Evolutionary conservation across 495 filamentous ascomycete genomes (phyloP).

Genomic region (Astrocystis sublimbata): DNA sequence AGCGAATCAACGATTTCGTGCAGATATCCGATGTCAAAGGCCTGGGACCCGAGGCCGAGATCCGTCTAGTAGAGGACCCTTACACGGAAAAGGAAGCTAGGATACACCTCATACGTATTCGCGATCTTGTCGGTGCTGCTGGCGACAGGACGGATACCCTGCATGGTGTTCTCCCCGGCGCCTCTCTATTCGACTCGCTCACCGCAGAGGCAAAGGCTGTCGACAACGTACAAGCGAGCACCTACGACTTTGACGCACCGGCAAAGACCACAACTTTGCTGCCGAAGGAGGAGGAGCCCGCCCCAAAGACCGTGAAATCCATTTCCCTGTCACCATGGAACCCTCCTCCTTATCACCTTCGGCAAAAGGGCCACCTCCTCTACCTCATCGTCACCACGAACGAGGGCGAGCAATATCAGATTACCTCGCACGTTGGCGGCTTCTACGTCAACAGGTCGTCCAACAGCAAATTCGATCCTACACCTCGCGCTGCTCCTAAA

Average conservation of each 20-base stretch:
- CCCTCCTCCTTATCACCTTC: conserved; percentile 85
- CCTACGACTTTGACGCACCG: conserved; percentile 74
- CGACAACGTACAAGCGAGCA: conserved; percentile 55
- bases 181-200: conserved; percentile 82
- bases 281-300: conserved; percentile 59
- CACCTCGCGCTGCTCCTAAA: conserved; percentile 69
- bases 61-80: conserved; percentile 86
- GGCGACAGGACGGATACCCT: conserved; percentile 84
- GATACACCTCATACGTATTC: conserved; percentile 84
- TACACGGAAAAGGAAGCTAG: conserved; percentile 99
- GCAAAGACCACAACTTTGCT: conserved; percentile 70
- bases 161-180: conserved; percentile 84
- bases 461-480: conserved; percentile 89
- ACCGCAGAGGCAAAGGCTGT: conserved; percentile 47
- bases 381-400: conserved; percentile 86
- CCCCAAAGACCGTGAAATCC: conserved; percentile 86
- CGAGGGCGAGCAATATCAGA: conserved; percentile 89
- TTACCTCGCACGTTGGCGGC: conserved; percentile 88
- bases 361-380: conserved; percentile 89
- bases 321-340: conserved; percentile 93
- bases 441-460: conserved; percentile 96
- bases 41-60: conserved; percentile 69
- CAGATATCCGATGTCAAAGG: conserved; percentile 90
- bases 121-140: conserved; percentile 90
- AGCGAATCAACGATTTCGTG: conserved; percentile 90